phyloP scores from a whole-genome alignment of 257 asterid genomes.

The Solanum tarapatanum region DNA sequence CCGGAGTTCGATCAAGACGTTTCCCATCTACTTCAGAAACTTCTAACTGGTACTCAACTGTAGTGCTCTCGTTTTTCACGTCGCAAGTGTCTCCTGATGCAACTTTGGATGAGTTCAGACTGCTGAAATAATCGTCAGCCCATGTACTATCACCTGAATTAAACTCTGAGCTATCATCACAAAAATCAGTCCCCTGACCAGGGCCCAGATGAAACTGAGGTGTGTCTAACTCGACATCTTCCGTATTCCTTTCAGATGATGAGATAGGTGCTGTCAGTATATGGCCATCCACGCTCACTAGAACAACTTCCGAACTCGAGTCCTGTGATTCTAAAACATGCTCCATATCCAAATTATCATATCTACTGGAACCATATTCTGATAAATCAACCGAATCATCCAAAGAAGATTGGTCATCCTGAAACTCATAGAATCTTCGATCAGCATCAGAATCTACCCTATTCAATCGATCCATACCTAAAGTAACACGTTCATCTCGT shows the following conservation, averaged over 20 bases:
- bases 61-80: constrained; percentile 4
- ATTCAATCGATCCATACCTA: constrained; percentile 55
- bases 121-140: constrained; percentile 36
- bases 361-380: constrained; percentile 52
- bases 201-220: constrained; percentile 76
- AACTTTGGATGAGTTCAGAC: constrained; percentile 20
- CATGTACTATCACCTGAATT: constrained; percentile 34
- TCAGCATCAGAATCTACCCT: constrained; percentile 69
- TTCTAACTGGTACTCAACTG: constrained; percentile 18
- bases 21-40: constrained; percentile 22
- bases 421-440: constrained; percentile 66
- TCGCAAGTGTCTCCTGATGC: constrained; percentile 7
- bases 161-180: constrained; percentile 16
- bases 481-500: constrained; percentile 53
- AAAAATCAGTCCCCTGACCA: constrained; percentile 40
- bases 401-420: constrained; percentile 55
- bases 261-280: constrained; percentile 82
- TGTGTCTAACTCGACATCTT: constrained; percentile 42
- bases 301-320: constrained; percentile 68
- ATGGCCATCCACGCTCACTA: constrained; percentile 91
- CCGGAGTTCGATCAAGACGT: constrained; percentile 11
- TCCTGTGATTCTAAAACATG: constrained; percentile 48
- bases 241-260: constrained; percentile 40
- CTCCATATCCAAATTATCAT: constrained; percentile 47
- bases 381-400: constrained; percentile 53